These are phyloP conservation scores for Epicoccum sorghinum DNA, from an alignment of 2,329 filamentous ascomycete species.

Conservation along the genomic window DNA sequence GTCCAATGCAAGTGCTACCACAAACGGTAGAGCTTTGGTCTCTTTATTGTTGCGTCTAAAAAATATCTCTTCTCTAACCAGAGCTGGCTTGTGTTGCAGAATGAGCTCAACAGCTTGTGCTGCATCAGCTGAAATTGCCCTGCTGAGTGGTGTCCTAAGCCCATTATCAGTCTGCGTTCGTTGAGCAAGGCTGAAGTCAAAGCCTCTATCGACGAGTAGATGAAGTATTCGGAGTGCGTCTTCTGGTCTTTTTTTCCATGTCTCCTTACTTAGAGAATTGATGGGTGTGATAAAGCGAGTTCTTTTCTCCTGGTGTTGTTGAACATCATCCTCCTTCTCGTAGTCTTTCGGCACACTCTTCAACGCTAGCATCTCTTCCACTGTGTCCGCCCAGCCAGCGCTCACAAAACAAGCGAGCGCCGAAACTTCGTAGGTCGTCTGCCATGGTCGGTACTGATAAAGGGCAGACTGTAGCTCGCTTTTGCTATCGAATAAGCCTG, in stretches of 20 bases:
- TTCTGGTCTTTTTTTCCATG: slow-evolving; percentile 25
- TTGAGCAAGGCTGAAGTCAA: slow-evolving; percentile 19
- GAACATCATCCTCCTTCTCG: slow-evolving; percentile 25
- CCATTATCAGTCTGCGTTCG: slow-evolving; percentile 24
- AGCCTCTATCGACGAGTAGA: slow-evolving; percentile 20
- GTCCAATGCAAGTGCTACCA: slow-evolving; percentile 19
- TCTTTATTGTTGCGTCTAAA: slow-evolving; percentile 26
- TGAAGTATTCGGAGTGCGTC: slow-evolving; percentile 29
- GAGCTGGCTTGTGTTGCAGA: slow-evolving; percentile 16
- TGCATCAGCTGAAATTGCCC: slow-evolving; percentile 24
- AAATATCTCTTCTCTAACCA: slow-evolving; percentile 23
- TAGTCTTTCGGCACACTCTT: slow-evolving; percentile 18
- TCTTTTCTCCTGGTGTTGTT: slow-evolving; percentile 25
- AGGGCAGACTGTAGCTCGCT: slow-evolving; percentile 23
- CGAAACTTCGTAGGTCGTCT: slow-evolving; percentile 26
- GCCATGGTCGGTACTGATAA: slow-evolving; percentile 23
- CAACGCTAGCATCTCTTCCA: slow-evolving; percentile 24
- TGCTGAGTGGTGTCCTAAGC: slow-evolving; percentile 18
- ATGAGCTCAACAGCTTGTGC: slow-evolving; percentile 28
- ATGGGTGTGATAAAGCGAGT: slow-evolving; percentile 22
- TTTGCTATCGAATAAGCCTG: slow-evolving; percentile 26
- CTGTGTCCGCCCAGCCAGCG: slow-evolving; percentile 27
- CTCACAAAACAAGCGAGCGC: slow-evolving; percentile 22
- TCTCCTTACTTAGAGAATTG: slow-evolving; percentile 27
- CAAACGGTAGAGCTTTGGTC: slow-evolving; percentile 23